Evolutionary conservation across 495 filamentous ascomycete genomes (phyloP).

Genomic region (Neurospora sp.): DNA sequence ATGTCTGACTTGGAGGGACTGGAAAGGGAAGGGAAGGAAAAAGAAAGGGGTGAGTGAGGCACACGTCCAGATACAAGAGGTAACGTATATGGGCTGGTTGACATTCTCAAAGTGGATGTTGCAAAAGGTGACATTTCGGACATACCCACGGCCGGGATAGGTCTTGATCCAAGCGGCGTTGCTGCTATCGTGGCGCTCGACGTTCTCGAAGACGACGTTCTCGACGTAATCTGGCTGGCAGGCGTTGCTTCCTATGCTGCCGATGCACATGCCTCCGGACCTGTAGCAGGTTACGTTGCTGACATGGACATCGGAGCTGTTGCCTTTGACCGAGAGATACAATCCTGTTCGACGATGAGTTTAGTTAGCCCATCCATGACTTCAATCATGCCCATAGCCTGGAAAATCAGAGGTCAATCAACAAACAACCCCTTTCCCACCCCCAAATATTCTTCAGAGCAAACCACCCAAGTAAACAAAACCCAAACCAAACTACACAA

Average conservation of each 20-base stretch:
- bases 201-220: conserved; percentile 31
- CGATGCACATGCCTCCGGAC: conserved; percentile 27
- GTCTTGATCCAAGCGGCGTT: conserved; percentile 49
- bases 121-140: conserved; percentile 42
- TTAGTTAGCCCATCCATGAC: not conserved
- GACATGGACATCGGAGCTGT: conserved; percentile 43
- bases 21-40: not conserved
- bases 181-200: conserved; percentile 33
- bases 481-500: not conserved
- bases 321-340: conserved; percentile 51
- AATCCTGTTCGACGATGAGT: conserved; percentile 32
- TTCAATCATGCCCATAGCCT: not conserved
- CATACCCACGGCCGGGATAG: conserved; percentile 34
- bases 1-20: too few relatives aligned
- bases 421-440: too few relatives aligned
- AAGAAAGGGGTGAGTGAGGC: not conserved
- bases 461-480: not conserved
- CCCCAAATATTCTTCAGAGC: not conserved
- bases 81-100: conserved; percentile 49
- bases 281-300: conserved; percentile 32
- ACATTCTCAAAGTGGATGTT: conserved; percentile 39
- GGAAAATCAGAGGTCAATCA: too few relatives aligned
- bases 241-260: conserved; percentile 27
- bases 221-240: conserved; percentile 26
- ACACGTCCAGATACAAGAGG: conserved; percentile 40